Evolutionary conservation across 148 eudicot genomes (phyloP).

Genomic region (Cornus florida): DNA sequence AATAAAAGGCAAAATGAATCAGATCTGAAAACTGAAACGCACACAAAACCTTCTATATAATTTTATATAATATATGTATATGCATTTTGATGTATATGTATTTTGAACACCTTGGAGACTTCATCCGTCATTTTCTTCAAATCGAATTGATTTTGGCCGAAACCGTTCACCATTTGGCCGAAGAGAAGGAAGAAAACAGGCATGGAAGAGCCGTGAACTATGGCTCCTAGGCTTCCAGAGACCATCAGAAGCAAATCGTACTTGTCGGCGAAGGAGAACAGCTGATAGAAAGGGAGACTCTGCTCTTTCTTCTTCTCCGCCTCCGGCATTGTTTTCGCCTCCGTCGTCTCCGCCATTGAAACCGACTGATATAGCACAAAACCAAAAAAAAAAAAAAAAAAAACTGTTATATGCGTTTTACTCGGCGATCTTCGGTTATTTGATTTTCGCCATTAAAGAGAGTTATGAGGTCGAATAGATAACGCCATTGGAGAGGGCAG

Average conservation of each 20-base stretch:
- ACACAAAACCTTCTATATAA: background rate
- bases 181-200: conserved; percentile 90
- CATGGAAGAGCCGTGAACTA: conserved; percentile 96
- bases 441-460: background rate
- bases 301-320: conserved; percentile 94
- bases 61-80: background rate
- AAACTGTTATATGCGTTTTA: background rate
- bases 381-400: background rate
- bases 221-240: conserved; percentile 71
- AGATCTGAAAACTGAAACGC: conserved; percentile 30
- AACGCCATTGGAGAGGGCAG: background rate
- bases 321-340: conserved; percentile 57
- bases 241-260: conserved; percentile 67
- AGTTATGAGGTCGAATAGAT: background rate
- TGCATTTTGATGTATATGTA: background rate
- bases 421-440: background rate
- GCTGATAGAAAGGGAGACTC: conserved; percentile 75
- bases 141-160: conserved; percentile 87
- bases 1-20: background rate
- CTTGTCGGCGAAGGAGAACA: conserved; percentile 83
- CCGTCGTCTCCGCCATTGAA: conserved; percentile 47
- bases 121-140: conserved; percentile 78
- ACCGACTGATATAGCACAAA: background rate
- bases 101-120: conserved; percentile 74
- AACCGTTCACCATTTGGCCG: conserved; percentile 96